Conservation (phyloP, 2,329 filamentous ascomycete species). For the Zasmidium citrigriseum region DNA sequence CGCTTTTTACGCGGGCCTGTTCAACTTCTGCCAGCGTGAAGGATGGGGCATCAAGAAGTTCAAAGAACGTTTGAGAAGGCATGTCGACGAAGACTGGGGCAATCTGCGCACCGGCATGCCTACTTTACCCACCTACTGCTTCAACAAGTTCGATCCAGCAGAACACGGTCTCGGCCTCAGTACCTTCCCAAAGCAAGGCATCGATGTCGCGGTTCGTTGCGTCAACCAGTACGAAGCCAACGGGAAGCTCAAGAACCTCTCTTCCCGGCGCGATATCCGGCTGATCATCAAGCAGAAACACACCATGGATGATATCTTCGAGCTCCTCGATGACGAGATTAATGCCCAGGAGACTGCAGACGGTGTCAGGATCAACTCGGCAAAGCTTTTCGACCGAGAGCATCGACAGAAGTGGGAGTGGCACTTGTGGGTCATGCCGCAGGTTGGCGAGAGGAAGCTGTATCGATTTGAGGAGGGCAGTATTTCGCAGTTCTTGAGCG, state of each 20-base stretch:
- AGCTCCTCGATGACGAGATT: neutral
- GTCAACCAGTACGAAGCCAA: conserved; percentile 6
- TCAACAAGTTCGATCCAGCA: conserved; percentile 1
- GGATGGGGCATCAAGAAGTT: neutral
- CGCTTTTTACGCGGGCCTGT: neutral
- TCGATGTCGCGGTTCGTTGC: conserved; percentile 13
- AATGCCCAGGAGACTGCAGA: conserved; percentile 4
- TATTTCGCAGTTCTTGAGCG: conserved; percentile 10
- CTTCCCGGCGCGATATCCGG: conserved; percentile 12
- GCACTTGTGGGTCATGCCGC: conserved; percentile 16
- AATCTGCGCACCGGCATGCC: conserved; percentile 12
- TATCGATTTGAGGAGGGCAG: conserved; percentile 5
- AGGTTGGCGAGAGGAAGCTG: conserved; percentile 9
- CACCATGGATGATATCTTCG: conserved; percentile 2
- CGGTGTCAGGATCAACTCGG: conserved; percentile 5
- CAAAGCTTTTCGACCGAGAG: neutral
- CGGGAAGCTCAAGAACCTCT: neutral
- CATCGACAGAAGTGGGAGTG: conserved; percentile 4
- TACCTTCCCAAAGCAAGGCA: conserved; percentile 7
- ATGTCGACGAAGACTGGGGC: conserved; percentile 2
- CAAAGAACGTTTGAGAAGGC: neutral
- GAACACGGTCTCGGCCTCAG: conserved; percentile 3
- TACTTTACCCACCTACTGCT: conserved; percentile 12
- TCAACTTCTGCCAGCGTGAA: neutral
- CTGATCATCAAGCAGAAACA: conserved; percentile 3